Conservation (phyloP, 805 yeast genomes). For the Wickerhamiella sorbophila region DNA sequence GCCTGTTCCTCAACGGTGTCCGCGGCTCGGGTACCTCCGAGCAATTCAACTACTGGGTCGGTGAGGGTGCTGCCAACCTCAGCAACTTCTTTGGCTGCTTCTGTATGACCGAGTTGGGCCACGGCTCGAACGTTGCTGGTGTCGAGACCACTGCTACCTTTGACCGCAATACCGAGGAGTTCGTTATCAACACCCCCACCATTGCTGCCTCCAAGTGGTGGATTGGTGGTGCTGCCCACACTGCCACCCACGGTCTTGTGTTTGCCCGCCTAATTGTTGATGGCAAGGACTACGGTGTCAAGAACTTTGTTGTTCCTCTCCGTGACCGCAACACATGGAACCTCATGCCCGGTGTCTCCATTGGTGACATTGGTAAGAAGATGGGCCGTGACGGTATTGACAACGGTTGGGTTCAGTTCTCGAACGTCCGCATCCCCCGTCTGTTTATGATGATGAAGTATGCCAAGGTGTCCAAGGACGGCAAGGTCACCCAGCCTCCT, state of each 20-base stretch:
- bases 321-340: constrained; percentile 56
- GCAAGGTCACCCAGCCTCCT: constrained; percentile 64
- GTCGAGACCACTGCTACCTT: constrained; percentile 85
- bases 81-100: constrained; percentile 58
- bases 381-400: constrained; percentile 96
- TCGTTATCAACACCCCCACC: constrained; percentile 73
- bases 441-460: constrained; percentile 71
- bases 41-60: constrained; percentile 75
- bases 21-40: constrained; percentile 79
- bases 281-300: constrained; percentile 82
- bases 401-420: constrained; percentile 92
- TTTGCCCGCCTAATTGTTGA: constrained; percentile 73
- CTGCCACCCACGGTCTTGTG: constrained; percentile 75
- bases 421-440: constrained; percentile 70
- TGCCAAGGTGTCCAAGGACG: constrained; percentile 54
- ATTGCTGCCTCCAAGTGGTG: constrained; percentile 95
- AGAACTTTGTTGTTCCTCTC: constrained; percentile 81
- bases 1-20: constrained; percentile 66
- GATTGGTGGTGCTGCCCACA: constrained; percentile 97
- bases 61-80: constrained; percentile 33
- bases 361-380: constrained; percentile 89
- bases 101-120: constrained; percentile 87
- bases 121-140: constrained; percentile 89
- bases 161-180: constrained; percentile 48
- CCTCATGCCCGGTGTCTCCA: constrained; percentile 60